Conservation (phyloP, 352 stramenopile species). For the Phytophthora cactorum region DNA sequence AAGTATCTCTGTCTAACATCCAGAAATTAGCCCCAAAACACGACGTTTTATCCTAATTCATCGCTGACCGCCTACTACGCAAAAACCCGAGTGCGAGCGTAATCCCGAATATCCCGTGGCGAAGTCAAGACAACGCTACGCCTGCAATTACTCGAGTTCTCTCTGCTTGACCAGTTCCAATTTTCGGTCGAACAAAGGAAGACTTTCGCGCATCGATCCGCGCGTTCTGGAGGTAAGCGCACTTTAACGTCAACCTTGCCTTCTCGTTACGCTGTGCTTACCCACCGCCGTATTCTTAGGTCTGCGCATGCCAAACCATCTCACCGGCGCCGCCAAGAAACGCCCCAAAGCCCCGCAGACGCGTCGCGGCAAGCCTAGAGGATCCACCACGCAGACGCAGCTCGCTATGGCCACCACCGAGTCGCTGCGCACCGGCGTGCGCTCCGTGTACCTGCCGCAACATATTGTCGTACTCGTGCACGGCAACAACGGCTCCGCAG, state of each 20-base stretch:
- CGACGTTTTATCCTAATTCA: conserved; percentile 1
- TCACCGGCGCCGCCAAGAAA: conserved; percentile 13
- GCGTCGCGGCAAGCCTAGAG: conserved; percentile 9
- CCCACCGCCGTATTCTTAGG: conserved; percentile 14
- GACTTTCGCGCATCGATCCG: neutral
- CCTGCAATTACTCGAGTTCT: neutral
- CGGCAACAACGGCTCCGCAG: conserved; percentile 80
- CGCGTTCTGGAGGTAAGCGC: neutral
- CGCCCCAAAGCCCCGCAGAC: conserved; percentile 8
- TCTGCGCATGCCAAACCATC: conserved; percentile 14
- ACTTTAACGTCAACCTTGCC: neutral
- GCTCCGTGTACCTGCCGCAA: conserved; percentile 48
- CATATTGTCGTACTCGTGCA: conserved; percentile 86
- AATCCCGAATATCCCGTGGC: neutral
- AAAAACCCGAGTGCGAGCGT: conserved; percentile 1
- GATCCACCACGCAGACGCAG: conserved; percentile 9
- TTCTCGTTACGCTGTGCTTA: neutral
- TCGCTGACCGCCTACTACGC: neutral
- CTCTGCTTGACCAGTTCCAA: conserved; percentile 9
- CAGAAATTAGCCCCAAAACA: neutral
- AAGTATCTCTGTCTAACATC: neutral
- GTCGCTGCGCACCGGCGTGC: conserved; percentile 13
- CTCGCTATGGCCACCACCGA: conserved; percentile 23
- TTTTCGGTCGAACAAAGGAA: conserved; percentile 7
- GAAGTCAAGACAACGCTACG: neutral